A percentile compares a stretch with the other conserved stretches of the same genome.
phyloP scores from a whole-genome alignment of 2,329 filamentous ascomycete genomes.

The Aspergillus arachidicola region DNA sequence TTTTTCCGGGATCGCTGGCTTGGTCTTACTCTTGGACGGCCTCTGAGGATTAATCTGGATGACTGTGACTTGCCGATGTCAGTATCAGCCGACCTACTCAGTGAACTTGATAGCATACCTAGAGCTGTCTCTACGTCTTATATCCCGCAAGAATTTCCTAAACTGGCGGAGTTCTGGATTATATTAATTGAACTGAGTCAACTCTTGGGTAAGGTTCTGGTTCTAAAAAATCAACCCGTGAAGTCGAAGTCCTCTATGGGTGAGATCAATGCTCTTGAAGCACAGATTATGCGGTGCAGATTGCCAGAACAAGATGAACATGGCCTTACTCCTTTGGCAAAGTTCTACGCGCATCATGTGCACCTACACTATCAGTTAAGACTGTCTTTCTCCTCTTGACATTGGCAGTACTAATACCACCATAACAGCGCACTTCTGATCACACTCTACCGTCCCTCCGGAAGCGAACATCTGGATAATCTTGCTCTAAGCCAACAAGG shows the following conservation, averaged over 20 bases:
- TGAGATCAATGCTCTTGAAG: slow-evolving; percentile 27
- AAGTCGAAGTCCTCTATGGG: slow-evolving; percentile 18
- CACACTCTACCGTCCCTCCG: slow-evolving; percentile 32
- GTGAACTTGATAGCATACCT: slow-evolving; percentile 22
- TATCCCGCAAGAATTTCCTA: slow-evolving; percentile 24
- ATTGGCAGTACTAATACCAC: slow-evolving; percentile 9
- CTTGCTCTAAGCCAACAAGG: slow-evolving; percentile 12
- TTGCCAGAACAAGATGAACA: slow-evolving; percentile 22
- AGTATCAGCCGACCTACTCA: slow-evolving; percentile 26
- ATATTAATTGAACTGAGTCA: slow-evolving; percentile 29
- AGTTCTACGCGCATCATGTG: slow-evolving; percentile 29
- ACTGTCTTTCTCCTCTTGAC: not conserved
- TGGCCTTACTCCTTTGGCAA: slow-evolving; percentile 12
- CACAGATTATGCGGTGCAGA: slow-evolving; percentile 18
- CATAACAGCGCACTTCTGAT: slow-evolving; percentile 27
- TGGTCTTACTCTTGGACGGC: slow-evolving; percentile 42
- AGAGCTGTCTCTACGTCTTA: slow-evolving; percentile 12
- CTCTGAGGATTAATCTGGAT: slow-evolving; percentile 41
- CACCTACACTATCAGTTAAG: slow-evolving; percentile 33
- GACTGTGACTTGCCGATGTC: slow-evolving; percentile 41
- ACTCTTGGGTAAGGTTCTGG: slow-evolving; percentile 27
- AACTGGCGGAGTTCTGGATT: slow-evolving; percentile 29
- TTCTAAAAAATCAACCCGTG: slow-evolving; percentile 25
- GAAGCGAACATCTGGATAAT: slow-evolving; percentile 22
- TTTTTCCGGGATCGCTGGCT: slow-evolving; percentile 47